Base-by-base conservation (phyloP, 495 filamentous ascomycete species). In the Baudoinia panamericana region DNA sequence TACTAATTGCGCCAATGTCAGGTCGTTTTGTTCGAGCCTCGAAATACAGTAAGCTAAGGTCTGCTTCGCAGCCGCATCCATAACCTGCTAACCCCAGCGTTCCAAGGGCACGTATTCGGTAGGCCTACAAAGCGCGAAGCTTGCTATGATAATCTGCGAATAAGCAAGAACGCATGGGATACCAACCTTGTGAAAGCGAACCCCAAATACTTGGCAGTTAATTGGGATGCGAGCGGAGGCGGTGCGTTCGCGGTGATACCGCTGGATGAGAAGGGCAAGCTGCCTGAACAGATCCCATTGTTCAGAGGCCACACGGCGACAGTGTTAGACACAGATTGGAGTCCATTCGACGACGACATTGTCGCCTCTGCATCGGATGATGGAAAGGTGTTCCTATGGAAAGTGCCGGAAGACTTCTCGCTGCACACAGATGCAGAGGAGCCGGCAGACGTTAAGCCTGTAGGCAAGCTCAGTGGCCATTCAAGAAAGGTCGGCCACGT, bases 141-240 rank as follows among this genome's bases (percentile, higher is more conserved):
- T 82, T 94, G 85, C 69, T 96, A 94, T 62, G 92, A 97, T 67
- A 96, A 96, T 60, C 70, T 96, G 52, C 72, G 75, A 45, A 80
- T 97, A 61, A 94, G 88, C 45, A 78, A 76, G 61, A 97, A 97
- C 76, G 88, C 92, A 38, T 97, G 90, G 41, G 90, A 97, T 63
- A 94, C 84, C 60, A 97, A 97, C 64, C 70, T 97, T 38, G 70
- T 96, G 63, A 96, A 96, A 73, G 87, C 90, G 45, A 97, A 97
- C 56, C 86, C 90, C n/a, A 74, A 85, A 56, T 94, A 92, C 56
- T 71, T 97, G 34, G 77, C 90, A 1, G 86, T 96, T 63, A 97
- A 96, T 72, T 97, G 90, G 90, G 87, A 96, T 65, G 78, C 90
- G 25, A 80, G 86, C 60, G 90, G 90, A 56, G 90, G 90, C 53